Base-by-base conservation (phyloP, 495 filamentous ascomycete species). In the Astrocystis sublimbata region DNA sequence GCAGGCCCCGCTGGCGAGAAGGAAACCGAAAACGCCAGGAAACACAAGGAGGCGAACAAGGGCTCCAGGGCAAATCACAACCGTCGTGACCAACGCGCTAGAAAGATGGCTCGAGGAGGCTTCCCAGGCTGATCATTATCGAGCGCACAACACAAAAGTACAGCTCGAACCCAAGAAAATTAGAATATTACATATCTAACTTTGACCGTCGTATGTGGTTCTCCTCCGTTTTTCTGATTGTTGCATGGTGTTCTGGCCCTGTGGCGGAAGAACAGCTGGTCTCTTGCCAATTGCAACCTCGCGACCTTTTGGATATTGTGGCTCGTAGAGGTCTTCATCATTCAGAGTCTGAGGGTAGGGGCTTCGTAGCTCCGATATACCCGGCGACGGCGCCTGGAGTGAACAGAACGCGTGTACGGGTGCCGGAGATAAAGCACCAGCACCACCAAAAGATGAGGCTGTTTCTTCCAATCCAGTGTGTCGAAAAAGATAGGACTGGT, bases 91-190 rank as follows among this genome's bases (percentile, higher is more conserved):
- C 87, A 89, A 69, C 76, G 88, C 38, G 88, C 90, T 53, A 89
- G 79, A 73, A 94, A 94, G 79, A 90, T 93, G 81, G 86, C 85
- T 19, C 81, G 87, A 38, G 84, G 82, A 51, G 84, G 81, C 7
- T 70, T 87, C 63, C 76, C 83, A 38, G 84, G 80, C 19, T 86
- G 61, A 73, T 23, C n/a, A 13, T 9, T 28, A 47, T 17, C 26
- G 9, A 50, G 17, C 43, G 31, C 31, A 35, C 13, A 40, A 38
- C 31, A 47, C 51, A 26, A 30, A 15, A 10, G 21, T 62, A 56
- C 9, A 45, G 36, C 28, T 28, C 33, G 26, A 6, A 24, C 26
- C 41, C 40, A 23, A 5, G n/a, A 15, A 6, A 17, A 52, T 54
- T 35, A 6, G 12, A 26, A 12, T 7, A 26, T 31, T 12, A 36